phyloP scores from a whole-genome alignment of 2,329 filamentous ascomycete genomes.

The Fusarium vanettenii region DNA sequence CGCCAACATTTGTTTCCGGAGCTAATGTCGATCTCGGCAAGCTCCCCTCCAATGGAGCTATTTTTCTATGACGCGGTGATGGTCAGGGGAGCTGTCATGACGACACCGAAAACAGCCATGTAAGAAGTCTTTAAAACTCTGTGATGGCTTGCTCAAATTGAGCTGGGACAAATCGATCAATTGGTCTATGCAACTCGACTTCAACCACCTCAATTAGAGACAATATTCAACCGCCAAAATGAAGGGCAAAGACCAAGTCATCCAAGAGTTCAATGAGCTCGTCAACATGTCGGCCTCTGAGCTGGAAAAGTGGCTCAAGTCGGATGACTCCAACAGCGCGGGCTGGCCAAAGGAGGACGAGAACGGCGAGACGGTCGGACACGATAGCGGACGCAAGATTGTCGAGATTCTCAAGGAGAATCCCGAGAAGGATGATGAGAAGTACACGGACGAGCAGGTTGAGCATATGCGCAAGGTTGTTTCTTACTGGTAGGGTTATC shows the following conservation, averaged over 20 bases:
- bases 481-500: conserved; percentile 62
- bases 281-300: conserved; percentile 74
- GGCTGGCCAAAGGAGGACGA: conserved; percentile 70
- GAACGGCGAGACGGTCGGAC: conserved; percentile 71
- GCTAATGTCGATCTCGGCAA: conserved; percentile 16
- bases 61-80: conserved; percentile 37
- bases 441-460: conserved; percentile 67
- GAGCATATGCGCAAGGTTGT: conserved; percentile 73
- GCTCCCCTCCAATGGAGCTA: not conserved
- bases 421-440: conserved; percentile 64
- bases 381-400: conserved; percentile 72
- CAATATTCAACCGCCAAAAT: conserved; percentile 21
- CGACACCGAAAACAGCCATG: conserved; percentile 26
- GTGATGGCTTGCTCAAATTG: not conserved
- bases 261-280: conserved; percentile 72
- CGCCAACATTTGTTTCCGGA: not conserved
- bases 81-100: conserved; percentile 25
- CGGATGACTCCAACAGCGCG: conserved; percentile 66
- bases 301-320: conserved; percentile 70
- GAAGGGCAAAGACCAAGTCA: conserved; percentile 46
- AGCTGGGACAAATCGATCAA: not conserved
- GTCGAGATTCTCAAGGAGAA: conserved; percentile 72
- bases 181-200: not conserved
- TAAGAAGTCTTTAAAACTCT: conserved; percentile 14
- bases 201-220: not conserved